Evolutionary conservation across 352 stramenopile genomes (phyloP).

Genomic region (Phytophthora citricola): DNA sequence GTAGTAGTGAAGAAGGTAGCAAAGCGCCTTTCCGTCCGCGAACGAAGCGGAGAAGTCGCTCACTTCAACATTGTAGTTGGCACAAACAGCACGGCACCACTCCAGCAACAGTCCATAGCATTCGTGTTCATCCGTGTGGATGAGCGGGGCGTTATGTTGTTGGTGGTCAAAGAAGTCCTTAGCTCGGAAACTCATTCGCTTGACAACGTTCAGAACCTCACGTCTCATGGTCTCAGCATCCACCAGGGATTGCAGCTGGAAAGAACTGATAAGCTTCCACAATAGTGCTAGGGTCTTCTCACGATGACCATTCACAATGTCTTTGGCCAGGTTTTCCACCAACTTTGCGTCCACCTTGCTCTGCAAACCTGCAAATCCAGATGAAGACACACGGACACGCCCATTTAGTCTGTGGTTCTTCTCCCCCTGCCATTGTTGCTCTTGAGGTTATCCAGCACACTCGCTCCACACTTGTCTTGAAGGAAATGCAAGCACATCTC

Average conservation of each 20-base stretch:
- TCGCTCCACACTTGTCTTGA: constrained; percentile 70
- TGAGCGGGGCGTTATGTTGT: constrained; percentile 42
- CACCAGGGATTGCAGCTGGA: constrained; percentile 91
- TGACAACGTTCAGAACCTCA: constrained; percentile 81
- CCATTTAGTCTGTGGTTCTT: constrained; percentile 27
- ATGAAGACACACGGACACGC: constrained; percentile 40
- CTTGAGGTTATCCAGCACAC: constrained; percentile 65
- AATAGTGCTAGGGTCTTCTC: constrained; percentile 95
- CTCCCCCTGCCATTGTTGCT: constrained; percentile 16
- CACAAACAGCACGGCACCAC: constrained; percentile 94
- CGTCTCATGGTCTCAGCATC: constrained; percentile 67
- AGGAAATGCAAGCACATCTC: constrained; percentile 90
- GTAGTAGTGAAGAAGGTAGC: constrained; percentile 96
- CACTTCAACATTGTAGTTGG: constrained; percentile 88
- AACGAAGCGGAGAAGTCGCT: constrained; percentile 94
- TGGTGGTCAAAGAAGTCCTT: constrained; percentile 68
- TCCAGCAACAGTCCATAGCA: constrained; percentile 84
- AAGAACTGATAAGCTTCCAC: constrained; percentile 94
- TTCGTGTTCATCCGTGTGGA: constrained; percentile 49
- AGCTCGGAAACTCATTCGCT: constrained; percentile 74
- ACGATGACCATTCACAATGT: constrained; percentile 96
- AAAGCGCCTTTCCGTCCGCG: constrained; percentile 92
- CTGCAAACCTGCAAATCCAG: constrained; percentile 56
- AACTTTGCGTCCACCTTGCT: constrained; percentile 67
- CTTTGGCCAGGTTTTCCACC: constrained; percentile 80